Percentiles rank a stretch among this genome's conserved stretches.
Conservation (phyloP, 352 stramenopile genomes). For the Pythium dissotocum region DNA sequence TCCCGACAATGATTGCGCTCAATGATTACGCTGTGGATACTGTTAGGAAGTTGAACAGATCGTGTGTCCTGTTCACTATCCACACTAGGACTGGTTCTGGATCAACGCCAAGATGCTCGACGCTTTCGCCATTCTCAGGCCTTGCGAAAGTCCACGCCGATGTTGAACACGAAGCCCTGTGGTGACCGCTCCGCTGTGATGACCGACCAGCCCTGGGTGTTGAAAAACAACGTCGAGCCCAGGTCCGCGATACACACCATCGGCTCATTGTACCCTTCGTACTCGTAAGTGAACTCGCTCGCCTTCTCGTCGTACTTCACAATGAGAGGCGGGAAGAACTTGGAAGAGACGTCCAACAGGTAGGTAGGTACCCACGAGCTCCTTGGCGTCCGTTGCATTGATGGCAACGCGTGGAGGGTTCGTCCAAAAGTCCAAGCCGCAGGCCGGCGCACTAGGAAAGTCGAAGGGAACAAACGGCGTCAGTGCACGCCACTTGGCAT, state of each 20-base stretch:
- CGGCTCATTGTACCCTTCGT: not conserved
- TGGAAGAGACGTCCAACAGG: slow-evolving; percentile 33
- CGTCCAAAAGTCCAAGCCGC: slow-evolving; percentile 47
- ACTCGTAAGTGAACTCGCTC: slow-evolving; percentile 4
- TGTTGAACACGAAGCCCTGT: not conserved
- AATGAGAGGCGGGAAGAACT: slow-evolving; percentile 38
- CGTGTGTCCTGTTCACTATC: too few species aligned
- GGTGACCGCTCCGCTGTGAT: not conserved
- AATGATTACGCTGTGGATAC: too few species aligned
- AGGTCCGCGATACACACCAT: slow-evolving; percentile 4
- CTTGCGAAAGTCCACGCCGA: not conserved
- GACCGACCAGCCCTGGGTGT: not conserved
- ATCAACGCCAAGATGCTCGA: too few species aligned
- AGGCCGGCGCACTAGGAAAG: slow-evolving; percentile 34
- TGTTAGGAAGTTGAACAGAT: too few species aligned
- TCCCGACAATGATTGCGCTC: too few species aligned
- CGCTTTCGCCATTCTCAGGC: too few species aligned
- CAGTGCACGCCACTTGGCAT: slow-evolving; percentile 33
- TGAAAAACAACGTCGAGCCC: not conserved
- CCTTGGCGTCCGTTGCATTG: slow-evolving; percentile 15
- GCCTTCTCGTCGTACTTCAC: slow-evolving; percentile 14
- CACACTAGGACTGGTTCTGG: too few species aligned
- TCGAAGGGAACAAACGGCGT: slow-evolving; percentile 9
- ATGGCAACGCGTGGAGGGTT: slow-evolving; percentile 33
- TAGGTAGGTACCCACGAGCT: slow-evolving; percentile 45